Percentiles rank a stretch among this genome's conserved stretches.
Evolutionary conservation across 768 basidiomycete genomes (phyloP).

Genomic region (Pleurotus tuber-regium): DNA sequence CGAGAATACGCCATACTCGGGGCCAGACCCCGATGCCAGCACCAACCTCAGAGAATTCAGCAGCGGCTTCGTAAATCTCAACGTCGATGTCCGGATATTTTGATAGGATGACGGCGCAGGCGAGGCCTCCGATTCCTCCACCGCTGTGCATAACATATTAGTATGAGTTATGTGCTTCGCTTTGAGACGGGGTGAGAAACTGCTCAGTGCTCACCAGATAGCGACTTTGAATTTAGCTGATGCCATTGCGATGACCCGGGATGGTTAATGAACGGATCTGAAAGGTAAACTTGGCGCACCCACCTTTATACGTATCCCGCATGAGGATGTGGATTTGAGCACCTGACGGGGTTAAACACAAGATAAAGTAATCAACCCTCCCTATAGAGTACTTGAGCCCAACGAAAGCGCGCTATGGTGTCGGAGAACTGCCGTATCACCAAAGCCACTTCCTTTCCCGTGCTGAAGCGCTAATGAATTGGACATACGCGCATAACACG

Average conservation of each 20-base stretch:
- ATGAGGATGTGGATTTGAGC: too few relatives aligned
- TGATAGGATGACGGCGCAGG: conserved; percentile 24
- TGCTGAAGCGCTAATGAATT: too few relatives aligned
- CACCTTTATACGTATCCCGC: neutral
- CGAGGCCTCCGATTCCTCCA: conserved; percentile 31
- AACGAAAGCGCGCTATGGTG: too few relatives aligned
- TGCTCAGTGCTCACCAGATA: conserved; percentile 9
- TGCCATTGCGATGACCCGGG: neutral
- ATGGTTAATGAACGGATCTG: neutral
- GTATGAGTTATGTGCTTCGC: too few relatives aligned
- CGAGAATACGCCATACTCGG: conserved; percentile 39
- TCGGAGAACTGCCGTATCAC: too few relatives aligned
- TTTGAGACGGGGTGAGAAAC: too few relatives aligned
- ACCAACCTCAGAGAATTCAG: conserved; percentile 39
- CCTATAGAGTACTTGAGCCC: too few relatives aligned
- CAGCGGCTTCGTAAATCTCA: conserved; percentile 42
- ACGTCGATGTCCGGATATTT: conserved; percentile 36
- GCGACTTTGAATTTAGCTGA: conserved; percentile 13
- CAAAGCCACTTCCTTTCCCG: too few relatives aligned
- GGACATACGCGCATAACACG: too few relatives aligned
- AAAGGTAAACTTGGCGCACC: neutral
- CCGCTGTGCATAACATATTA: conserved; percentile 20
- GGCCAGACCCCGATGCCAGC: conserved; percentile 44
- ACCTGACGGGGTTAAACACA: too few relatives aligned
- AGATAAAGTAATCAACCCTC: too few relatives aligned